phyloP scores from a whole-genome alignment of 2,329 filamentous ascomycete species.

The Paecilomyces formosus region DNA sequence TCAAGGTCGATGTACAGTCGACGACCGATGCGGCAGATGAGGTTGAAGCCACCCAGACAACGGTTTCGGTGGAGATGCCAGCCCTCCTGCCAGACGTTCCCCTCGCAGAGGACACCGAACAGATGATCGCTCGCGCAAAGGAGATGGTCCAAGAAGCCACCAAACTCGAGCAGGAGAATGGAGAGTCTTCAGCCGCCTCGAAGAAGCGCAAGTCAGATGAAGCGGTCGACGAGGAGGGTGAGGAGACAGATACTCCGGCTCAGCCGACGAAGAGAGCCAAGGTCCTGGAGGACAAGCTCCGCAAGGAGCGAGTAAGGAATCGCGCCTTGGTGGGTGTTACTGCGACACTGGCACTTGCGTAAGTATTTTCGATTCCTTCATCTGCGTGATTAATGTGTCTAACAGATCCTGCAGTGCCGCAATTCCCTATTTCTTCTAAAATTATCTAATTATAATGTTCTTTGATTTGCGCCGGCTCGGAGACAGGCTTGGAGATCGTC shows the following conservation, averaged over 20 bases:
- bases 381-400: constrained; percentile 5
- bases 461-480: constrained; percentile 1
- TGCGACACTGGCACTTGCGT: constrained; percentile 86
- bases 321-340: constrained; percentile 79
- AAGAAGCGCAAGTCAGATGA: constrained; percentile 71
- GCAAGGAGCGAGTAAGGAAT: constrained; percentile 78
- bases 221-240: constrained; percentile 43
- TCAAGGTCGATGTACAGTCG: constrained; percentile 64
- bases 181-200: constrained; percentile 23
- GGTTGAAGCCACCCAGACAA: constrained; percentile 62
- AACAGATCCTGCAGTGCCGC: constrained; percentile 28
- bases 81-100: constrained; percentile 59
- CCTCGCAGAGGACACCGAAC: constrained; percentile 67
- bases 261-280: constrained; percentile 63
- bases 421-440: constrained; percentile 42
- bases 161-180: constrained; percentile 34
- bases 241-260: constrained; percentile 28
- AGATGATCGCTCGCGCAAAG: constrained; percentile 80
- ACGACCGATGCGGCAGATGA: constrained; percentile 49
- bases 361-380: constrained; percentile 38
- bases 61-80: constrained; percentile 70
- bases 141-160: constrained; percentile 75
- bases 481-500: not conserved
- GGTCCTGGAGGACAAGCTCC: constrained; percentile 64
- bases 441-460: constrained; percentile 1